phyloP scores from a whole-genome alignment of 192 early-diverging fungal species.

The Linderina pennispora region DNA sequence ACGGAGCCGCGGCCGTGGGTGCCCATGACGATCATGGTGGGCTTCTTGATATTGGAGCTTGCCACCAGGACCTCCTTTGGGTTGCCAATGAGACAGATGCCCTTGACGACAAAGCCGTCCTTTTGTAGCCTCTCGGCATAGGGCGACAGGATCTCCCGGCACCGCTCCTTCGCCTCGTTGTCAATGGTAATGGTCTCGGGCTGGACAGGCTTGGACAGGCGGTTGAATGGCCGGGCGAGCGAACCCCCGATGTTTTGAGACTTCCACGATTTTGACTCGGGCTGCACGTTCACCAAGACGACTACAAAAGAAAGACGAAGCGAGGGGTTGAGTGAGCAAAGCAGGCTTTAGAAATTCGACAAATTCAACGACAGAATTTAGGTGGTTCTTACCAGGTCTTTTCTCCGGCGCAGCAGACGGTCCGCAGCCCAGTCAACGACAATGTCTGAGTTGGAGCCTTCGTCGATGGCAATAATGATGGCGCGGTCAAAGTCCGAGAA shows the following conservation, averaged over 20 bases:
- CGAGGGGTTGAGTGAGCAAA: no score
- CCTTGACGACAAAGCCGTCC: conserved; percentile 46
- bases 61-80: conserved; percentile 45
- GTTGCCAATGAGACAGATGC: conserved; percentile 42
- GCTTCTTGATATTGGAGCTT: conserved; percentile 47
- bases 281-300: conserved; percentile 42
- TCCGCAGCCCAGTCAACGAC: conserved; percentile 42
- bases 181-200: conserved; percentile 16
- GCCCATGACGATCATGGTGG: conserved; percentile 64
- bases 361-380: no score
- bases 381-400: conserved; percentile 27
- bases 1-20: conserved; percentile 60
- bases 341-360: no score
- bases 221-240: conserved; percentile 1
- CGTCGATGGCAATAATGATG: conserved; percentile 39
- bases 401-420: conserved; percentile 38
- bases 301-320: neutral
- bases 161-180: conserved; percentile 42
- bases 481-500: conserved; percentile 47
- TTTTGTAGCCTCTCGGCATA: conserved; percentile 39
- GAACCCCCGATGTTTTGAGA: neutral
- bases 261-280: conserved; percentile 42
- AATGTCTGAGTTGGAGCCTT: conserved; percentile 34
- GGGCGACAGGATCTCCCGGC: conserved; percentile 29
- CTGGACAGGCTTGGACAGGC: neutral